phyloP scores from a whole-genome alignment of 2,329 filamentous ascomycete genomes.

The Colletotrichum sublineola region DNA sequence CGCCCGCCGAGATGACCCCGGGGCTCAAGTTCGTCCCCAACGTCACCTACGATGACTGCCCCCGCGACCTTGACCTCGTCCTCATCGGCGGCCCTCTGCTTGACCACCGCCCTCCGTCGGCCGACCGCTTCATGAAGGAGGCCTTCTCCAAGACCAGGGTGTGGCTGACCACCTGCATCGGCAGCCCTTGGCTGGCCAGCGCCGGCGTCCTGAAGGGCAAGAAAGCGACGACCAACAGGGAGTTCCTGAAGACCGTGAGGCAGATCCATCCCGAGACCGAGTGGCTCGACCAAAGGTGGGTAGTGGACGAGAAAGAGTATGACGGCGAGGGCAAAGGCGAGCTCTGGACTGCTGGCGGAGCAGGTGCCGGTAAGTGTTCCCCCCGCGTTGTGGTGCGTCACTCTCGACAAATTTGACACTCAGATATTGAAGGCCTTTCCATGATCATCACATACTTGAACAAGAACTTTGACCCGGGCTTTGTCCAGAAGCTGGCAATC shows the following conservation, averaged over 20 bases:
- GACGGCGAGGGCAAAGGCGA: conserved; percentile 47
- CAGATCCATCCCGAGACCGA: conserved; percentile 50
- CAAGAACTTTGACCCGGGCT: conserved; percentile 32
- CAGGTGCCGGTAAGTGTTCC: conserved; percentile 50
- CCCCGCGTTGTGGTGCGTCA: too few relatives aligned
- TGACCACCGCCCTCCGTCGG: conserved; percentile 48
- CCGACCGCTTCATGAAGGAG: conserved; percentile 53
- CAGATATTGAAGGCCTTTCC: background rate
- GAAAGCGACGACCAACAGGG: conserved; percentile 55
- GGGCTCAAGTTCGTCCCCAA: conserved; percentile 52
- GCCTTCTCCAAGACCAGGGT: conserved; percentile 51
- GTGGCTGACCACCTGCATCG: conserved; percentile 55
- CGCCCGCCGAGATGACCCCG: conserved; percentile 49
- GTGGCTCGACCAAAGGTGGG: conserved; percentile 56
- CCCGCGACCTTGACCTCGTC: conserved; percentile 57
- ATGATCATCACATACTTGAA: conserved; percentile 36
- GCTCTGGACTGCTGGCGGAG: conserved; percentile 55
- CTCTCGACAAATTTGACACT: background rate
- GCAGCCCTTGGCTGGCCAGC: conserved; percentile 55
- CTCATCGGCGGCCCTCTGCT: conserved; percentile 54
- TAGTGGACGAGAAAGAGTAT: conserved; percentile 51
- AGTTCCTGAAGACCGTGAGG: conserved; percentile 47
- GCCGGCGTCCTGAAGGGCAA: conserved; percentile 53
- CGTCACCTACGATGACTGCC: conserved; percentile 55
- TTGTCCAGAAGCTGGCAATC: conserved; percentile 30